phyloP scores from a whole-genome alignment of 805 yeast genomes.

The Yarrowia divulgata region DNA sequence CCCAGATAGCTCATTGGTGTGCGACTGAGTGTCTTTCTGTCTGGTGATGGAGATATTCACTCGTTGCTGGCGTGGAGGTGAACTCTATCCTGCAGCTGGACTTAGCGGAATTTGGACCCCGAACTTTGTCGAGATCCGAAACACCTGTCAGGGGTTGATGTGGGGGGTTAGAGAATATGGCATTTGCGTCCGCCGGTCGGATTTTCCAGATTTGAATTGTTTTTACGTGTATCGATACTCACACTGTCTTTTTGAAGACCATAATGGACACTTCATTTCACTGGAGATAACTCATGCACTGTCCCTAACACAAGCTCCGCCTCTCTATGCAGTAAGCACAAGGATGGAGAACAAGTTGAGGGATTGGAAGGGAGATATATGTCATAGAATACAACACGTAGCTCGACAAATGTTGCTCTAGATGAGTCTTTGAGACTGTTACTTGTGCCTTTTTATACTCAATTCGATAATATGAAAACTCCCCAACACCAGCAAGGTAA shows the following conservation, averaged over 20 bases:
- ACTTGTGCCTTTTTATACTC: too few relatives aligned
- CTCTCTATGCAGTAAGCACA: conserved; percentile 7
- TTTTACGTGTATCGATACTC: too few relatives aligned
- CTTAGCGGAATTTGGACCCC: conserved; percentile 17
- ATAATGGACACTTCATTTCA: background rate
- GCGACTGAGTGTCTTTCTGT: background rate
- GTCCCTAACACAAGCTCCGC: background rate
- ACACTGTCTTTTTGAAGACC: background rate
- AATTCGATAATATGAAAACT: too few relatives aligned
- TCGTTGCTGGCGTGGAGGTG: conserved; percentile 35
- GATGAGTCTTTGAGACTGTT: too few relatives aligned
- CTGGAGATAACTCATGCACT: conserved; percentile 29
- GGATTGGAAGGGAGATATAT: background rate
- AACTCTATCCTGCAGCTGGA: conserved; percentile 38
- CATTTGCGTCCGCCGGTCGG: too few relatives aligned
- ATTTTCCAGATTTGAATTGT: too few relatives aligned
- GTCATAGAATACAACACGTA: background rate
- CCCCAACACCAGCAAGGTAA: background rate
- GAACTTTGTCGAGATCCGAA: conserved; percentile 3
- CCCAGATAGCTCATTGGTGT: conserved; percentile 37
- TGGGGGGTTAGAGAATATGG: too few relatives aligned
- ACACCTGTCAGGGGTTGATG: too few relatives aligned
- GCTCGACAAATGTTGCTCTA: too few relatives aligned
- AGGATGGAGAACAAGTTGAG: background rate
- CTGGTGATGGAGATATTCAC: conserved; percentile 32